Evolutionary conservation across 2,329 filamentous ascomycete species (phyloP).

Genomic region (Hysterium pulicare): DNA sequence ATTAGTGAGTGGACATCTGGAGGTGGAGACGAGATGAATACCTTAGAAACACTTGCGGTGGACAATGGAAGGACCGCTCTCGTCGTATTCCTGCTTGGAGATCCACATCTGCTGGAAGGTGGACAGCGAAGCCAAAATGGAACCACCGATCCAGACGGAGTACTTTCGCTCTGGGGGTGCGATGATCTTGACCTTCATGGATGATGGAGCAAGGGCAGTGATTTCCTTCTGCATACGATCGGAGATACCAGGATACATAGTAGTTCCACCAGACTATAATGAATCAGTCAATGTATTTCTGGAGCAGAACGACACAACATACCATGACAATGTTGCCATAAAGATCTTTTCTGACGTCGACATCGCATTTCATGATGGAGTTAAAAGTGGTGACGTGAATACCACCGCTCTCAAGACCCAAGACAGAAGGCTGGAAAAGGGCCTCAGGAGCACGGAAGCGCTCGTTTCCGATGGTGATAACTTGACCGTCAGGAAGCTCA

Average conservation of each 20-base stretch:
- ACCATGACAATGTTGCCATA: conserved; percentile 99
- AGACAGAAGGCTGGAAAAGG: conserved; percentile 97
- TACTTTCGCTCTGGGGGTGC: conserved; percentile 99
- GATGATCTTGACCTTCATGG: conserved; percentile 99
- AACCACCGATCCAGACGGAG: conserved; percentile 99
- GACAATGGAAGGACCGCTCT: conserved; percentile 98
- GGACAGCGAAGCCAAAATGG: conserved; percentile 97
- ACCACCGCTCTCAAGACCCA: conserved; percentile 97
- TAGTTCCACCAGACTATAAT: conserved; percentile 98
- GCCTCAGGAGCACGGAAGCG: conserved; percentile 99
- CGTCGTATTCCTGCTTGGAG: conserved; percentile 99
- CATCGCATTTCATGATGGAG: conserved; percentile 99
- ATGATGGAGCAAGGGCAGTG: conserved; percentile 96
- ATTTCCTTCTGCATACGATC: conserved; percentile 99
- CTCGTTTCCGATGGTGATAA: conserved; percentile 99
- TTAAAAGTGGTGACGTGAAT: conserved; percentile 99
- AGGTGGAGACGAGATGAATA: conserved; percentile 29
- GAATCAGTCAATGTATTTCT: conserved; percentile 33
- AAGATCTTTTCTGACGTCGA: conserved; percentile 99
- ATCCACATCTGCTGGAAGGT: conserved; percentile 99
- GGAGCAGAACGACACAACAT: conserved; percentile 43
- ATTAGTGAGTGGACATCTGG: conserved; percentile 11
- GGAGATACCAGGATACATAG: conserved; percentile 99
- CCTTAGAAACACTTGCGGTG: conserved; percentile 99
- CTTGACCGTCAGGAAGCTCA: conserved; percentile 98